Evolutionary conservation across 495 filamentous ascomycete genomes (phyloP), one percentile per base, ranked within the genome.

Genomic region (Cairneyella variabilis): DNA sequence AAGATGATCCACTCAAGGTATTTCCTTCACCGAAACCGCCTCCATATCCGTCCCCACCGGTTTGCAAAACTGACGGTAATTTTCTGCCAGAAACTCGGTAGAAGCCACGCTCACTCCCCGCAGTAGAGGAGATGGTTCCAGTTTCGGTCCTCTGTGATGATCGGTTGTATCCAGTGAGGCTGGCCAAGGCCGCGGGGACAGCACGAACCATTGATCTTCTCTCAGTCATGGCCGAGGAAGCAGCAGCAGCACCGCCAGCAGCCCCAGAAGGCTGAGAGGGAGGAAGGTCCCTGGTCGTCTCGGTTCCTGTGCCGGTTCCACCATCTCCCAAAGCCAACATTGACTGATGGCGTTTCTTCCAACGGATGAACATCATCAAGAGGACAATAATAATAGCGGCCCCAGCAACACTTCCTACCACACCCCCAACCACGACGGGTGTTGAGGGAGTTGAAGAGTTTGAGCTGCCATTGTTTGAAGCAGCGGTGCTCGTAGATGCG

Each of bases 21-120:
- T 72, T 77, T 22, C 63, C 25, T 12, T 51, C 55, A 26, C 14
- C 21, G 36, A 47, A 9, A 14, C 54, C 69, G 47, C 81, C 85
- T 53, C 79, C 78, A 60, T 83, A 89, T 3, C 85, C 86, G 64
- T 89, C 83, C 17, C 85, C 84, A 39, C 86, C 84, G 28, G 78
- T 78, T 32, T 79, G 75, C 28, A 90, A 69, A 3, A 89, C 86
- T 14, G 88, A 82, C 4, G 78, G 75, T n/a, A 91, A 69, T 58
- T 90, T 90, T 48, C 81, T 75, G 28, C 88, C 88, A 5, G 86
- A 85, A 3, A 91, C 69, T 14, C 75, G 71, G 38, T 78, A 70
- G 55, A 79, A 75, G 3, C 75, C 76, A 60, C 73, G 75, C 32
- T 77, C 76, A 3, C 72, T 75, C 1, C 62, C 66, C 1, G 69